A percentile compares a stretch with the other conserved stretches of the same genome.
These are phyloP conservation scores for Xylaria flabelliformis DNA, from an alignment of 495 filamentous ascomycete species.

Conservation along the genomic window DNA sequence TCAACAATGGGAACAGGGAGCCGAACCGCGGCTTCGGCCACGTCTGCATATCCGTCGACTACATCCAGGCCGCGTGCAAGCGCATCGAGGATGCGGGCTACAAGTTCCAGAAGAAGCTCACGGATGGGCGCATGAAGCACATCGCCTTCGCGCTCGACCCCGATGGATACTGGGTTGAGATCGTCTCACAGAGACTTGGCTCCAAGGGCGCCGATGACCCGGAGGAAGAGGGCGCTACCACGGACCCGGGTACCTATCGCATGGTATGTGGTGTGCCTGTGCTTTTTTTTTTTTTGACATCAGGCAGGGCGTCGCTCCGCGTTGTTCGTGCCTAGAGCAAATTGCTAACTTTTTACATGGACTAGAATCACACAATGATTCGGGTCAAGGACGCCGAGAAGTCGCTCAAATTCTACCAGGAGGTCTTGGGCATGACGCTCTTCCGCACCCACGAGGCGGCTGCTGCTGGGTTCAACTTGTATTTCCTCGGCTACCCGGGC, in stretches of 20 bases:
- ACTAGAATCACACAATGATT: constrained; percentile 89
- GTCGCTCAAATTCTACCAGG: constrained; percentile 88
- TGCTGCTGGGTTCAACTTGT: constrained; percentile 81
- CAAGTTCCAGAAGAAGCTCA: constrained; percentile 90
- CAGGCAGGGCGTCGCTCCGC: neutral
- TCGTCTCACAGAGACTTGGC: constrained; percentile 57
- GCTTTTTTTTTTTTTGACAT: too few relatives aligned
- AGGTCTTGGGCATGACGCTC: constrained; percentile 85
- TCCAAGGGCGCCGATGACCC: constrained; percentile 41
- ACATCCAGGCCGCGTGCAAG: constrained; percentile 87
- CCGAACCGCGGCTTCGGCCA: constrained; percentile 90
- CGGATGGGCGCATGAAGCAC: constrained; percentile 83
- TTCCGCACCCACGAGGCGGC: constrained; percentile 73
- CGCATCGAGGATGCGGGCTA: constrained; percentile 89
- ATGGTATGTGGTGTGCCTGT: constrained; percentile 45
- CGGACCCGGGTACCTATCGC: constrained; percentile 50
- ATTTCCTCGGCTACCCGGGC: constrained; percentile 85
- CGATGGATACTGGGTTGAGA: constrained; percentile 90
- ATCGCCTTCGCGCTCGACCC: constrained; percentile 95
- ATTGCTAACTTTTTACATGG: constrained; percentile 29
- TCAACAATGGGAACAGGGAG: constrained; percentile 89
- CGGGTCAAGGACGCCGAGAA: constrained; percentile 88
- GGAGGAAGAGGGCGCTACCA: constrained; percentile 44
- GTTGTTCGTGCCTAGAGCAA: neutral
- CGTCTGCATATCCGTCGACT: constrained; percentile 84